Conservation (phyloP, 345 rosid genomes). For the Salix koriyanagi region DNA sequence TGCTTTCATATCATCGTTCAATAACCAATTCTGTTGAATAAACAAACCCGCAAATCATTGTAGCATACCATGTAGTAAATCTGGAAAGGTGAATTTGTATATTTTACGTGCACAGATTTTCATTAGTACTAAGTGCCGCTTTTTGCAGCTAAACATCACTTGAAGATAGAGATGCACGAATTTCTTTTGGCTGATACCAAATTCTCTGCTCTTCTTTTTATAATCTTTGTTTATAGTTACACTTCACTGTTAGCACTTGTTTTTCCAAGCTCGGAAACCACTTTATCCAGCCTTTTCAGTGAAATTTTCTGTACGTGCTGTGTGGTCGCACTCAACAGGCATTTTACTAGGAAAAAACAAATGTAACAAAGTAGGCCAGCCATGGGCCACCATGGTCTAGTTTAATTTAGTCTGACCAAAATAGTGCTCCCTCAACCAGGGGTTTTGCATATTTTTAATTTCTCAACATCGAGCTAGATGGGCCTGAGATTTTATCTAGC, state of each 20-base stretch:
- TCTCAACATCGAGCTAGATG: not conserved
- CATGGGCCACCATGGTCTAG: not conserved
- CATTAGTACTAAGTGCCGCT: not conserved
- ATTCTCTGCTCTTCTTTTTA: not conserved
- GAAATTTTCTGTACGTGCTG: not conserved
- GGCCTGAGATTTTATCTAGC: not conserved
- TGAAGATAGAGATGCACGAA: not conserved
- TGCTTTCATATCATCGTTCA: not conserved
- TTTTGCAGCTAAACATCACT: not conserved
- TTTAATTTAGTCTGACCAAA: not conserved
- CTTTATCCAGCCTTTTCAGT: not conserved
- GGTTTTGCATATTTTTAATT: not conserved
- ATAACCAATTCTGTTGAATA: constrained; percentile 2
- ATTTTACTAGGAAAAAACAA: not conserved
- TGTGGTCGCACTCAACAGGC: too few relatives aligned
- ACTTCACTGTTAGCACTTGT: not conserved
- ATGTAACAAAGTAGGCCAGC: not conserved
- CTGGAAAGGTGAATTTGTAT: not conserved
- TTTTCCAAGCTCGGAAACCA: not conserved
- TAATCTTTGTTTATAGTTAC: not conserved
- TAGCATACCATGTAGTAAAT: not conserved
- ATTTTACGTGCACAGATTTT: not conserved
- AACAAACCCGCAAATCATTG: not conserved
- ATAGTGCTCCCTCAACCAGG: not conserved
- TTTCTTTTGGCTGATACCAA: not conserved